These are phyloP conservation scores for Aquilaria malaccensis DNA, from an alignment of 345 rosid species.

Conservation along the genomic window DNA sequence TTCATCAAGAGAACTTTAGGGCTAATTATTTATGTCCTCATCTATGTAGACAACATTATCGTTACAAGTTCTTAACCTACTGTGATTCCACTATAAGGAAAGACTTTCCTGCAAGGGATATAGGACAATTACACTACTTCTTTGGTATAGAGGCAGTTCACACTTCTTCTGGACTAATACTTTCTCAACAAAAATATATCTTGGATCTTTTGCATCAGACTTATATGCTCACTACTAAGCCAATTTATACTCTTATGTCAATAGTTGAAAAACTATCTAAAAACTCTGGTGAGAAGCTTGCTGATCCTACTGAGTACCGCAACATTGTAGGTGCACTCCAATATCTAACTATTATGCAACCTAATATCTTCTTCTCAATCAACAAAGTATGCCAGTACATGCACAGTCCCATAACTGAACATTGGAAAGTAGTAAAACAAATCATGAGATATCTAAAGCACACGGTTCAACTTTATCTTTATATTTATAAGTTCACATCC, in stretches of 20 bases:
- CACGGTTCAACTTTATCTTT: neutral
- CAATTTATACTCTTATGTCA: neutral
- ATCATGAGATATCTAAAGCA: neutral
- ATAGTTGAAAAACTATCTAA: neutral
- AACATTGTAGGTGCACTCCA: neutral
- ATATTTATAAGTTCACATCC: neutral
- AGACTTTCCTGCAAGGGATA: neutral
- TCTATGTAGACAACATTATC: neutral
- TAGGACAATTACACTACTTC: neutral
- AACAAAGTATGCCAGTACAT: too few relatives aligned
- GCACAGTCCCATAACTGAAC: neutral
- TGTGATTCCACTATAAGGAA: neutral
- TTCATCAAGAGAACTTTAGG: neutral
- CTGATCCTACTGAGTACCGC: neutral
- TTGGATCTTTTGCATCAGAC: neutral
- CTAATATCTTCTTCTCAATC: too few relatives aligned
- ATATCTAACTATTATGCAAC: too few relatives aligned
- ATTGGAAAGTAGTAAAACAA: neutral
- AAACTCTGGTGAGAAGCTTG: neutral
- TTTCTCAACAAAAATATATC: neutral
- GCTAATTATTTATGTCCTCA: neutral
- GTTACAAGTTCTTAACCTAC: neutral
- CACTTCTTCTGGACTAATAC: neutral
- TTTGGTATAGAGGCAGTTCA: neutral
- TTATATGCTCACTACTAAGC: neutral